Evolutionary conservation across 2,329 filamentous ascomycete genomes (phyloP), one percentile per base, ranked within the genome.

Genomic region (Daldinia sp.): DNA sequence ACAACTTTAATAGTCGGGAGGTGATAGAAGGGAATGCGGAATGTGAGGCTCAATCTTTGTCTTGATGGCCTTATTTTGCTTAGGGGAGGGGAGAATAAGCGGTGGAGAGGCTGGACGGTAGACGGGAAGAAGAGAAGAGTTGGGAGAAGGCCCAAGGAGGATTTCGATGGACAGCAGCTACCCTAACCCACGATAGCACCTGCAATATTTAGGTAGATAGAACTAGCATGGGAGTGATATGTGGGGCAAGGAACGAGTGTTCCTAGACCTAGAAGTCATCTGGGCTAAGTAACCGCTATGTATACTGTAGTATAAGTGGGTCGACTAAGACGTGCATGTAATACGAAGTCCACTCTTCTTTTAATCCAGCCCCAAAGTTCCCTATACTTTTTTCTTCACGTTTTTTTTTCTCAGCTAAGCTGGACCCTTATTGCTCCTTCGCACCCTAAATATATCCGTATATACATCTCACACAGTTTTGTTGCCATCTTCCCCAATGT

Each of bases 71-170:
- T 65, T 65, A 62, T 39, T 61, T 33, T 33, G 15, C 35, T 56
- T 42, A 44, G 56, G 50, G 64, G 70, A 69, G 71, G 71, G 68
- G 68, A 73, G 70, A 72, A 69, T 71, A 67, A 67, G 75, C 74
- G 74, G 73, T 74, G 74, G 75, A 76, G 74, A 75, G 73, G 74
- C 70, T 72, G 69, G 71, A 74, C 66, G 74, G 73, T 72, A 67
- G 71, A 73, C 66, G 74, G 73, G 73, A 74, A 72, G 69, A 75
- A 71, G 72, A 74, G 72, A 72, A 74, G 74, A 75, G 73, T 75
- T 71, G 74, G 74, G 69, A 73, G 73, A 69, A 67, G 68, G 71
- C 74, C 75, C 70, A 74, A 75, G 72, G 75, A 75, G 73, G 74
- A 75, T 75, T 77, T 74, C 65, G 70, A 74, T 70, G 74, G 73